Conservation (phyloP, 768 basidiomycete species). For the Lenzites betulinus region DNA sequence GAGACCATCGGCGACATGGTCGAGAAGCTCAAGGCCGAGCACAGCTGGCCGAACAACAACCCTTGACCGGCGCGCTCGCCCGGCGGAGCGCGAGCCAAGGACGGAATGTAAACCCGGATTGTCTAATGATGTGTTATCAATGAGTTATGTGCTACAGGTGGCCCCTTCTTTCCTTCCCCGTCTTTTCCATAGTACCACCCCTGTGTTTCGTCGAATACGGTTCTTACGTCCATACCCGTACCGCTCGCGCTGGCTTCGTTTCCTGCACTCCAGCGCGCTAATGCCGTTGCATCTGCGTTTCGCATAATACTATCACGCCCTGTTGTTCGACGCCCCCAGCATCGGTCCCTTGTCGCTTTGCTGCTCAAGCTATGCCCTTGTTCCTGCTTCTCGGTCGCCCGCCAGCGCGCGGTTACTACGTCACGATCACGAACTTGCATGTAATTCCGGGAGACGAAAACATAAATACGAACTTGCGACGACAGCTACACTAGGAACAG, state of each 20-base stretch:
- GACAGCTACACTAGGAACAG: background rate
- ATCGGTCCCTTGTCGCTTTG: background rate
- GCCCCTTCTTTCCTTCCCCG: background rate
- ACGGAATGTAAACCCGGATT: constrained; percentile 21
- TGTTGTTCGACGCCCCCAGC: constrained; percentile 5
- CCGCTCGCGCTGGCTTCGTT: constrained; percentile 9
- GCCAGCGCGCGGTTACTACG: background rate
- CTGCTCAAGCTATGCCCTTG: background rate
- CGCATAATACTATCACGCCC: constrained; percentile 14
- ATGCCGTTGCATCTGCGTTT: background rate
- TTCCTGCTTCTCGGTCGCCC: background rate
- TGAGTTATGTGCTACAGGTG: constrained; percentile 23
- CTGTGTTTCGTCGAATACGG: background rate
- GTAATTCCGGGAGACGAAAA: background rate
- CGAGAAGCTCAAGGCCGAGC: constrained; percentile 80
- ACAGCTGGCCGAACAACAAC: constrained; percentile 43
- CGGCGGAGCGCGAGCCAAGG: constrained; percentile 3
- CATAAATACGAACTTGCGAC: constrained; percentile 19
- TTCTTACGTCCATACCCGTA: constrained; percentile 14
- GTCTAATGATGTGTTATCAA: constrained; percentile 23
- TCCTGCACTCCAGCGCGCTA: constrained; percentile 10
- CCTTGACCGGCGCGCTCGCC: constrained; percentile 11
- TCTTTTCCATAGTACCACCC: background rate
- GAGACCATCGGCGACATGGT: constrained; percentile 69
- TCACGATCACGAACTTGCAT: constrained; percentile 10